Base-by-base conservation (phyloP, 176 grass and related monocot species). In the Avena eriantha region DNA sequence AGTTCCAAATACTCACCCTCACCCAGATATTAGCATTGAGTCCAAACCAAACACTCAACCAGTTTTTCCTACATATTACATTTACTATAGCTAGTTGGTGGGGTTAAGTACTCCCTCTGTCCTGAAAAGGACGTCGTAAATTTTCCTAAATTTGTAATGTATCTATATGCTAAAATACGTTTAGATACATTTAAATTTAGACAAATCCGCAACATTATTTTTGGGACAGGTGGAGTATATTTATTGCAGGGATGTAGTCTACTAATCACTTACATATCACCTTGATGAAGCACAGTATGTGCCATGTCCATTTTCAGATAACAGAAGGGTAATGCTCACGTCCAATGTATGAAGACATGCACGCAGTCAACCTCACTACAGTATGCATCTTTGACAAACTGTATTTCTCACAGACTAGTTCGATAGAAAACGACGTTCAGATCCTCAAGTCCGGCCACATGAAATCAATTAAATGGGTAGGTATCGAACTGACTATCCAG, bases 241-340 rank as follows among this genome's bases (percentile, higher is more conserved):
- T 6, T 78, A 22, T 1, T 14, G 19, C 18, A 73, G 43, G 22
- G 3, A 59, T 58, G 5, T 39, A 6, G 33, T 41, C 18, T 78
- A 54, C 31, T 23, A 75, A 75, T 17, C 9, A 21, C 17, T 55
- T 21, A 60, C 43, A 46, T 63, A 59, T 48, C 58, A 63, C 35
- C 35, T 80, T 80, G 49, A 88, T 90, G 82, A 43, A 72, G 16
- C n/a, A 60, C 36, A 12, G 5, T 8, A 29, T 84, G 5, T 54
- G 69, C 0, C 55, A 46, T 74, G 71, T 49, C 14, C 18, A 49
- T 47, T 50, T 74, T 74, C 71, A 50, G 9, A 73, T 23, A 47
- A 64, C 60, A 29, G 59, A 63, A 26, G 5, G 14, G n/a, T 24
- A 48, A 5, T 73, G 70, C 43, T 73, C 4, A 48, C 10, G 21